These are phyloP conservation scores for Cotoneaster glaucophyllus DNA, from an alignment of 306 rosid genomes.

Conservation along the genomic window DNA sequence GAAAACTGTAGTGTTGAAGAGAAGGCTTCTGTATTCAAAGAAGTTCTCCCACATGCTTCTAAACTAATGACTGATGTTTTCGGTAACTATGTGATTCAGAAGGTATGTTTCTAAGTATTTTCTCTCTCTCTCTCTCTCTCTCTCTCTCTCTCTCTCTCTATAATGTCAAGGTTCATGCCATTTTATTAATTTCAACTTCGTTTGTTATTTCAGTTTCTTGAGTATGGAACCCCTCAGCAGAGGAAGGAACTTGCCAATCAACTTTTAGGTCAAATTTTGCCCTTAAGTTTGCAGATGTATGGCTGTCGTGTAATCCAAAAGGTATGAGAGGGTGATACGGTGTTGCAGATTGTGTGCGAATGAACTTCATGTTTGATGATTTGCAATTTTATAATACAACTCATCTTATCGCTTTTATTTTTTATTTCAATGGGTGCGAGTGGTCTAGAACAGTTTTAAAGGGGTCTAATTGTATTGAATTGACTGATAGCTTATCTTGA, in stretches of 20 bases:
- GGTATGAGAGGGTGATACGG: slow-evolving; percentile 25
- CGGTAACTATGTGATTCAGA: slow-evolving; percentile 68
- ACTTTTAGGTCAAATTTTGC: slow-evolving; percentile 49
- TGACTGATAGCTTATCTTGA: background rate
- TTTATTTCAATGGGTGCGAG: background rate
- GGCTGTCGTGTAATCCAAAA: slow-evolving; percentile 79
- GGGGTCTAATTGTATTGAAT: background rate
- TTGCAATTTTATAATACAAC: background rate
- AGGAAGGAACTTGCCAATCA: slow-evolving; percentile 48
- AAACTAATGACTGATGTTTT: slow-evolving; percentile 60
- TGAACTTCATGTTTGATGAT: slow-evolving; percentile 3
- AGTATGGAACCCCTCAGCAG: slow-evolving; percentile 55
- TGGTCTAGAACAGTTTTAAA: background rate
- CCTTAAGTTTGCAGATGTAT: slow-evolving; percentile 67
- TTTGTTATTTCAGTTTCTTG: slow-evolving; percentile 40
- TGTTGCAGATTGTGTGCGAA: background rate
- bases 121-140: too few relatives aligned
- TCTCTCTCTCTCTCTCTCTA: too few relatives aligned
- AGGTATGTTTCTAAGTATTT: slow-evolving; percentile 31
- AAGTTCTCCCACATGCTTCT: slow-evolving; percentile 55
- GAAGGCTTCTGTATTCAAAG: slow-evolving; percentile 51
- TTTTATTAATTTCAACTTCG: background rate
- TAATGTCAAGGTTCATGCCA: background rate
- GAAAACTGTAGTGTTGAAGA: slow-evolving; percentile 54
- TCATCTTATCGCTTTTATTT: background rate